These are phyloP conservation scores for button mushroom (Agaricus bisporus) DNA, from an alignment of 768 basidiomycete species.

Conservation along the genomic window DNA sequence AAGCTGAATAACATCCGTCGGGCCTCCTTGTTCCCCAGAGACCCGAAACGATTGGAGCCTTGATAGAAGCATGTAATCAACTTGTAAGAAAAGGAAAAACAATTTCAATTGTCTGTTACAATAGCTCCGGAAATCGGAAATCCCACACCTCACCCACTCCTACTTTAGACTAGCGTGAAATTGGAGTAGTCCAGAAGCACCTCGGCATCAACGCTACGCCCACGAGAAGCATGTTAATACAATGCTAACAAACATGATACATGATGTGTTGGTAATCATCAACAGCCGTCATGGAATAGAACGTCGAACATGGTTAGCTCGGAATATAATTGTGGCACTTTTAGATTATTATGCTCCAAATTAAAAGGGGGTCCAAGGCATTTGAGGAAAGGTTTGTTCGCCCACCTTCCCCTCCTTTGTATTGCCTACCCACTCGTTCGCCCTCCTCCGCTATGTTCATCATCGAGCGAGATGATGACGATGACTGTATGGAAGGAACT, in stretches of 20 bases:
- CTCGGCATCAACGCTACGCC: slow-evolving; percentile 18
- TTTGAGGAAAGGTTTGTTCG: slow-evolving; percentile 3
- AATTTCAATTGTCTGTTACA: slow-evolving; percentile 8
- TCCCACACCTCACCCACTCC: slow-evolving; percentile 19
- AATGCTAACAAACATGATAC: neutral
- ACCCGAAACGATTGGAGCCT: slow-evolving; percentile 91
- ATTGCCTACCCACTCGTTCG: slow-evolving; percentile 1
- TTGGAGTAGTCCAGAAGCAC: slow-evolving; percentile 12
- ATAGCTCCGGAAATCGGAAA: slow-evolving; percentile 11
- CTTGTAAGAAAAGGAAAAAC: slow-evolving; percentile 13
- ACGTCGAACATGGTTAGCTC: slow-evolving; percentile 21
- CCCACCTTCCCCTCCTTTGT: slow-evolving; percentile 3
- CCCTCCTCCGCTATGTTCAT: slow-evolving; percentile 23
- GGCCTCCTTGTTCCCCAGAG: slow-evolving; percentile 92
- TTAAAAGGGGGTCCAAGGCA: slow-evolving; percentile 5
- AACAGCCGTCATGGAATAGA: slow-evolving; percentile 21
- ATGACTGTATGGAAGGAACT: slow-evolving; percentile 18
- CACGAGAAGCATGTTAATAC: slow-evolving; percentile 24
- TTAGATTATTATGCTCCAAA: slow-evolving; percentile 4
- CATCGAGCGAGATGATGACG: slow-evolving; percentile 16
- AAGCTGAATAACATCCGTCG: slow-evolving; percentile 94
- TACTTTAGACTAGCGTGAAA: slow-evolving; percentile 15
- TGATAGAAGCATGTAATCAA: slow-evolving; percentile 24
- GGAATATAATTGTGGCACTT: slow-evolving; percentile 16
- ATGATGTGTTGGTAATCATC: slow-evolving; percentile 23